Base-by-base conservation (phyloP, 768 basidiomycete genomes). In the Cystofilobasidium capitatum region DNA sequence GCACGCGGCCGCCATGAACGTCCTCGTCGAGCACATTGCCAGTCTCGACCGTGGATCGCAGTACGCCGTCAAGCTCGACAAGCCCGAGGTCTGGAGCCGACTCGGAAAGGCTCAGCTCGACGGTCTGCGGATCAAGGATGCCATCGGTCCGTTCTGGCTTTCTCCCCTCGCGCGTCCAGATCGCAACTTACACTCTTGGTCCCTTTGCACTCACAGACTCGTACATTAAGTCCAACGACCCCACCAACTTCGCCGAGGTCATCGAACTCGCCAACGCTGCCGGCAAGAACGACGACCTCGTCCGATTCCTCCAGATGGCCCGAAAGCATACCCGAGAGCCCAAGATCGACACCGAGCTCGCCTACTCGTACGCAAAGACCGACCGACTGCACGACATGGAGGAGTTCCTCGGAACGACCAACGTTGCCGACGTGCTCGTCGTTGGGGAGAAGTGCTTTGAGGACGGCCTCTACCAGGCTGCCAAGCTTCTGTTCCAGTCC, bases 371-470 rank as follows among this genome's bases (percentile, higher is more conserved):
- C 76, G 96, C 96, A 26, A 97, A 96, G 82, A 81, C 81, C 17
- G 81, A 82, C 70, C 86, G 96, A 62, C 79, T 99, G 17, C 94
- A 98, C 75, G 96, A 99, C 75, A 98, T 98, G 96, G 96, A 99
- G 74, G 96, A 99, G 79, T 99, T 99, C 84, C 80, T 99, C 71
- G 83, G 83, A 29, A 94, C 97, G 89, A 99, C 96, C 51, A 99
- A 99, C 71, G 96, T 99, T 57, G 96, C 96, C 7, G 96, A 99
- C 75, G 81, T 97, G 60, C 82, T 99, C 26, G 89, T 90, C 71
- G 96, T 98, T 63, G 96, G 96, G 77, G 96, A 99, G 82, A 97
- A 98, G 78, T 98, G 93, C 75, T 99, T 99, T 80, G 91, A 98
- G 74, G 96, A 97, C 69, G 91, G 91, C 75, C 81, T 99, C 35